These are phyloP conservation scores for Citropsis articulata DNA, from an alignment of 345 rosid species.

Conservation along the genomic window DNA sequence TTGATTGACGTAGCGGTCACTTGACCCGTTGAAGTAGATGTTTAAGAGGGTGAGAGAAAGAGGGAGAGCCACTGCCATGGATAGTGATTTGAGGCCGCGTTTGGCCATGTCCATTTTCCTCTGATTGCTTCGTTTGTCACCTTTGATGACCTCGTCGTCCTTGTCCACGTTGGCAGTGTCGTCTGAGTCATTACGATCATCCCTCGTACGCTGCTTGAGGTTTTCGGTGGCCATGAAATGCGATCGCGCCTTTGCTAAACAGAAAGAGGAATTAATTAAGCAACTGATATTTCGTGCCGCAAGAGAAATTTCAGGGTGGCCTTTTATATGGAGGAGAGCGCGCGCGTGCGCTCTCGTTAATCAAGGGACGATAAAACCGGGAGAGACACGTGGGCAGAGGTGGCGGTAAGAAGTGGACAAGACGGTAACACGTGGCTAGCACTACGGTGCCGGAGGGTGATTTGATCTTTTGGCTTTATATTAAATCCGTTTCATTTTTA, in stretches of 20 bases:
- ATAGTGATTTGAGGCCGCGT: conserved; percentile 62
- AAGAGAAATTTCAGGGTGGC: conserved; percentile 20
- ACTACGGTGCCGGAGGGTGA: background rate
- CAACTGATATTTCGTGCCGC: background rate
- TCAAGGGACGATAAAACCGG: conserved; percentile 5
- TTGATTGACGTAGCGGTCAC: conserved; percentile 8
- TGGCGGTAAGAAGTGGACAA: conserved; percentile 13
- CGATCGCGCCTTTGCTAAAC: background rate
- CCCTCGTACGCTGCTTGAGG: conserved; percentile 48
- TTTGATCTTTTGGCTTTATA: too few species aligned
- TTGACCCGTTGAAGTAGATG: conserved; percentile 52
- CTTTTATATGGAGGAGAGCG: background rate
- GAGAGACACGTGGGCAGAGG: conserved; percentile 39
- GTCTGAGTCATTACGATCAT: conserved; percentile 15
- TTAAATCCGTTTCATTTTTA: background rate
- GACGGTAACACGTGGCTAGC: conserved; percentile 25
- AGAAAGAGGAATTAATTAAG: background rate
- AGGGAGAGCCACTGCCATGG: conserved; percentile 60
- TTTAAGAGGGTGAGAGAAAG: conserved; percentile 47
- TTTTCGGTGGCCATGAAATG: conserved; percentile 50
- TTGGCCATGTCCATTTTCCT: conserved; percentile 61
- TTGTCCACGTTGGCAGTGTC: conserved; percentile 14
- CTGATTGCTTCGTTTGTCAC: conserved; percentile 21
- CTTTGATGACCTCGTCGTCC: conserved; percentile 4
- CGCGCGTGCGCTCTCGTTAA: background rate